These are phyloP conservation scores for Trypanosoma cruzi DNA, from an alignment of 208 protist genomes.

Conservation along the genomic window DNA sequence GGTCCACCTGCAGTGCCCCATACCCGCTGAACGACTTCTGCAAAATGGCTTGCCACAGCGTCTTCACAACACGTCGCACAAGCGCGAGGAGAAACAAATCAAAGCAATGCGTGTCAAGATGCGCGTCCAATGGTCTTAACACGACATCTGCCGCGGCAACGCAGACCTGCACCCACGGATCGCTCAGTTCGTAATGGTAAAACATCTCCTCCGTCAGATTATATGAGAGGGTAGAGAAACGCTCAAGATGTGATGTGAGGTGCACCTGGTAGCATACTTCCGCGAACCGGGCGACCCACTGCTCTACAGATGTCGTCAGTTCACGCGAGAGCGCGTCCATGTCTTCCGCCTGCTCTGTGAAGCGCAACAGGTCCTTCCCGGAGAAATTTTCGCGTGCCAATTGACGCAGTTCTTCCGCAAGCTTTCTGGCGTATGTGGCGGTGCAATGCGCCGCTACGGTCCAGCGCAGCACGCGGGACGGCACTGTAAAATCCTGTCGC, in stretches of 20 bases:
- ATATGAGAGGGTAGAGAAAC: conserved; percentile 59
- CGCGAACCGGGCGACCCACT: conserved; percentile 15
- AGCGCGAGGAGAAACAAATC: conserved; percentile 57
- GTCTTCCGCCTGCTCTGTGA: conserved; percentile 69
- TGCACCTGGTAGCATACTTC: conserved; percentile 24
- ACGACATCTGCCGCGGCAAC: conserved; percentile 38
- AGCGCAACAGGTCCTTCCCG: conserved; percentile 52
- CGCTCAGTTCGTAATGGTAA: conserved; percentile 83
- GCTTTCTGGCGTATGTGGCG: conserved; percentile 45
- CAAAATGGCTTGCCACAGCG: conserved; percentile 39
- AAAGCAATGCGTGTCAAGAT: conserved; percentile 40
- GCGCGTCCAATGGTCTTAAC: conserved; percentile 39
- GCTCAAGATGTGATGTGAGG: conserved; percentile 49
- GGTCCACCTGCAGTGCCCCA: conserved; percentile 81
- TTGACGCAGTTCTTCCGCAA: conserved; percentile 66
- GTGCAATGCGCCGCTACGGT: conserved; percentile 44
- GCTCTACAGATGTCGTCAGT: neutral
- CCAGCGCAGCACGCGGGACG: conserved; percentile 59
- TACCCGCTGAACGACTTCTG: conserved; percentile 64
- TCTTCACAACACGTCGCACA: conserved; percentile 30
- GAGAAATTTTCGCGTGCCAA: conserved; percentile 33
- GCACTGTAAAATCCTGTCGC: conserved; percentile 12
- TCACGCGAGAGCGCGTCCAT: conserved; percentile 36
- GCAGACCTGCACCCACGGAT: conserved; percentile 81
- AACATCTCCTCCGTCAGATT: conserved; percentile 68